These are phyloP conservation scores for Boletus albobrunnescens DNA, from an alignment of 1,284 basidiomycete genomes.

Conservation along the genomic window DNA sequence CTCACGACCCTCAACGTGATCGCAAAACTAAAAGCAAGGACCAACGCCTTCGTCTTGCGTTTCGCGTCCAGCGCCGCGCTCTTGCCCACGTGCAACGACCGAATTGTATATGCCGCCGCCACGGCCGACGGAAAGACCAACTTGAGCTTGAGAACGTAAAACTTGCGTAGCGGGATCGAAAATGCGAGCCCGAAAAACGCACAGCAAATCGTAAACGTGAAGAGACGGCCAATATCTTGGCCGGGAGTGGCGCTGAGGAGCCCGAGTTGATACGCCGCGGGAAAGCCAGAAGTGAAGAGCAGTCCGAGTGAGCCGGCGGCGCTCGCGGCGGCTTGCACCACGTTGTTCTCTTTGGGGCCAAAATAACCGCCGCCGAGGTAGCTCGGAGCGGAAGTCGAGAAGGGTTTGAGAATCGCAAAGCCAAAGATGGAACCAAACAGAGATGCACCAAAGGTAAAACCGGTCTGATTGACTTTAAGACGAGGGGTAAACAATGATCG, in stretches of 20 bases:
- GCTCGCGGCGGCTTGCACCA: slow-evolving; percentile 19
- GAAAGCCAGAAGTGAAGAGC: slow-evolving; percentile 43
- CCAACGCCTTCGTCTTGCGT: slow-evolving; percentile 52
- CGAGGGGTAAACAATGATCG: not conserved
- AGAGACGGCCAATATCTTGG: slow-evolving; percentile 51
- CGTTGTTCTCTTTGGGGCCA: slow-evolving; percentile 61
- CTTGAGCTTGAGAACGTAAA: slow-evolving; percentile 67
- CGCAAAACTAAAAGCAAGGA: slow-evolving; percentile 34
- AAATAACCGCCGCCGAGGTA: slow-evolving; percentile 56
- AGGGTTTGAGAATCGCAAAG: slow-evolving; percentile 59
- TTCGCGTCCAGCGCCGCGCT: slow-evolving; percentile 48
- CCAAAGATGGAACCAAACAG: slow-evolving; percentile 46
- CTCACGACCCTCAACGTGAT: slow-evolving; percentile 56
- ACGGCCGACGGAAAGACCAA: slow-evolving; percentile 67
- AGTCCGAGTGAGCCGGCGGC: slow-evolving; percentile 57
- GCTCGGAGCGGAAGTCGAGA: slow-evolving; percentile 48
- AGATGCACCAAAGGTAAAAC: slow-evolving; percentile 61
- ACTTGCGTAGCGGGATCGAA: slow-evolving; percentile 46
- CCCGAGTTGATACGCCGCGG: slow-evolving; percentile 61
- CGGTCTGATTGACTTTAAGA: slow-evolving; percentile 36
- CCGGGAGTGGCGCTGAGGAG: slow-evolving; percentile 37
- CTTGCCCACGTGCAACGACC: slow-evolving; percentile 53
- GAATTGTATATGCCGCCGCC: slow-evolving; percentile 67
- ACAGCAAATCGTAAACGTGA: slow-evolving; percentile 46
- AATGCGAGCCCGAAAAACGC: slow-evolving; percentile 55